These are phyloP conservation scores for Mucor plumbeus DNA, from an alignment of 371 early-diverging fungal species.

Conservation along the genomic window DNA sequence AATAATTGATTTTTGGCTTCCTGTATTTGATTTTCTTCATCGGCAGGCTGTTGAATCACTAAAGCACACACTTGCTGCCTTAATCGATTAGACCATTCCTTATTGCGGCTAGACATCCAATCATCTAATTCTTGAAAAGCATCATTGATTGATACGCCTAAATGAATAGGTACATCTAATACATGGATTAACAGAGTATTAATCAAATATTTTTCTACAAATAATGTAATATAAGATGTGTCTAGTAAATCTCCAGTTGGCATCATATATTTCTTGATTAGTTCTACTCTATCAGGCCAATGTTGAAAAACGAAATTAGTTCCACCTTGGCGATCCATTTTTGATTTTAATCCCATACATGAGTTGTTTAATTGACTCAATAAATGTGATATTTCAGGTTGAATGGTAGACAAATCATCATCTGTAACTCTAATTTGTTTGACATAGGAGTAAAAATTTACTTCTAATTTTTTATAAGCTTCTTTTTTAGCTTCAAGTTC, in stretches of 20 bases:
- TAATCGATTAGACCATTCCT: slow-evolving; percentile 46
- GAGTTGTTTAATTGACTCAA: slow-evolving; percentile 47
- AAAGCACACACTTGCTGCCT: slow-evolving; percentile 50
- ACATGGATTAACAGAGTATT: slow-evolving; percentile 30
- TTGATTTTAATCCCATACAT: slow-evolving; percentile 47
- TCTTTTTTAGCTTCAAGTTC: slow-evolving; percentile 45
- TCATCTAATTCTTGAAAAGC: slow-evolving; percentile 36
- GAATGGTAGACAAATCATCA: slow-evolving; percentile 55
- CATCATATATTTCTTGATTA: slow-evolving; percentile 25
- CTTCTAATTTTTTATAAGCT: slow-evolving; percentile 44
- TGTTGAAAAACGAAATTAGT: slow-evolving; percentile 32
- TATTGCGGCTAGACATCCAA: slow-evolving; percentile 44
- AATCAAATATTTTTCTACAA: slow-evolving; percentile 48
- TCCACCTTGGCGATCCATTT: slow-evolving; percentile 41
- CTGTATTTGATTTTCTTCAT: slow-evolving; percentile 35
- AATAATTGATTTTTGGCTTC: slow-evolving; percentile 30
- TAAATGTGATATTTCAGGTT: slow-evolving; percentile 48
- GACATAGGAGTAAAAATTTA: slow-evolving; percentile 49
- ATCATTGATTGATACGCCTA: slow-evolving; percentile 48
- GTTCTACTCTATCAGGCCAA: slow-evolving; percentile 18
- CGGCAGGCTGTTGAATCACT: slow-evolving; percentile 43
- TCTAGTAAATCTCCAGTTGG: slow-evolving; percentile 31
- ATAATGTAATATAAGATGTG: slow-evolving; percentile 41
- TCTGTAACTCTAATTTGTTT: slow-evolving; percentile 53
- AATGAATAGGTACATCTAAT: slow-evolving; percentile 46